Conservation (phyloP, 2,329 filamentous ascomycete genomes). For the Sporothrix mexicana region DNA sequence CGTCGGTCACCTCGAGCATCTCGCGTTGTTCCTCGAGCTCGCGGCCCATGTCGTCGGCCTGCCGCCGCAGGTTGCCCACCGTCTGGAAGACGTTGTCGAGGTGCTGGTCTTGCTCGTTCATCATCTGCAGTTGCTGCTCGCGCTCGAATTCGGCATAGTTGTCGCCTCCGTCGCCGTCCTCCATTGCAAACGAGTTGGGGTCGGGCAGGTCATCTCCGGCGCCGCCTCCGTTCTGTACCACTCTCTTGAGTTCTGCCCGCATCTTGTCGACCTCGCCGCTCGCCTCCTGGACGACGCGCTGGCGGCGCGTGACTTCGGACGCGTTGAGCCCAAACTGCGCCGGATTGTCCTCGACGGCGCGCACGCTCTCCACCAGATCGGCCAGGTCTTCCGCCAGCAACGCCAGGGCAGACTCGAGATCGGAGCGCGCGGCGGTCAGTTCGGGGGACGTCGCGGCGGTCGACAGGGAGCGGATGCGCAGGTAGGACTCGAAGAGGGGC, state of each 20-base stretch:
- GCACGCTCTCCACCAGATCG: constrained; percentile 86
- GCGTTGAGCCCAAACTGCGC: constrained; percentile 84
- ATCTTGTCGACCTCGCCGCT: constrained; percentile 87
- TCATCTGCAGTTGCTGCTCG: constrained; percentile 86
- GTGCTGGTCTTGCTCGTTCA: constrained; percentile 93
- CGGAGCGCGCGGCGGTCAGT: constrained; percentile 75
- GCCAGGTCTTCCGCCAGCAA: constrained; percentile 81
- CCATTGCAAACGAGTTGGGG: constrained; percentile 63
- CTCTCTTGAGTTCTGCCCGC: constrained; percentile 75
- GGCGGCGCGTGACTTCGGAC: constrained; percentile 79
- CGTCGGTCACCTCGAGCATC: constrained; percentile 85
- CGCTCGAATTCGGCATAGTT: constrained; percentile 84
- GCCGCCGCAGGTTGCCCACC: constrained; percentile 85
- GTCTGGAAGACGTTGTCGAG: constrained; percentile 92
- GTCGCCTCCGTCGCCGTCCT: constrained; percentile 52
- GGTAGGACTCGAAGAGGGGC: constrained; percentile 89
- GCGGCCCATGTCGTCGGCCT: constrained; percentile 94
- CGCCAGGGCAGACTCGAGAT: constrained; percentile 69
- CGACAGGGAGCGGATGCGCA: constrained; percentile 89
- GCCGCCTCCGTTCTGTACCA: constrained; percentile 41
- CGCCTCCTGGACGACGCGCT: constrained; percentile 86
- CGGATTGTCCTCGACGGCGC: constrained; percentile 85
- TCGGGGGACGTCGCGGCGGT: constrained; percentile 77
- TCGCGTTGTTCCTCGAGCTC: constrained; percentile 94
- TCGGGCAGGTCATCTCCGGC: constrained; percentile 55